These are phyloP conservation scores for Primulina tabacum DNA, from an alignment of 257 asterid species.

Conservation along the genomic window DNA sequence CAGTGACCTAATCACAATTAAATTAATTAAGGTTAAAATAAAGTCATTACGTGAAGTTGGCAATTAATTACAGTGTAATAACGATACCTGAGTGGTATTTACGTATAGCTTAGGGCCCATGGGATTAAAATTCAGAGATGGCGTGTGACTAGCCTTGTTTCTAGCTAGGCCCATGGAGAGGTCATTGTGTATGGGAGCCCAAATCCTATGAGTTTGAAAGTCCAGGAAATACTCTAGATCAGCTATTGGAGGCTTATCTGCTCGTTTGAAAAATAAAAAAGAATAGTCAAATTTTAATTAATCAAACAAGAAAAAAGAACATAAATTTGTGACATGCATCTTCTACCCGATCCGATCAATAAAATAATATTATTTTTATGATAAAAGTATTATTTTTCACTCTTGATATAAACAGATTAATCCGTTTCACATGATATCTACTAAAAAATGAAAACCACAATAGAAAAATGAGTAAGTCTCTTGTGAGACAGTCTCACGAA, in stretches of 20 bases:
- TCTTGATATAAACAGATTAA: too few relatives aligned
- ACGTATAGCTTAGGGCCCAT: slow-evolving; percentile 77
- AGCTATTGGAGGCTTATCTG: slow-evolving; percentile 89
- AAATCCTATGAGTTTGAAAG: slow-evolving; percentile 66
- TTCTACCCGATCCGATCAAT: too few relatives aligned
- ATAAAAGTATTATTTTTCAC: too few relatives aligned
- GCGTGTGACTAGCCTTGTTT: slow-evolving; percentile 37
- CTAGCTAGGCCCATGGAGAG: slow-evolving; percentile 68
- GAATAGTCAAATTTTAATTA: background rate
- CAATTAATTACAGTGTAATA: background rate
- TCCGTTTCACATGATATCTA: too few relatives aligned
- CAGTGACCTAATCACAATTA: slow-evolving; percentile 41
- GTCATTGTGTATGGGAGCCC: slow-evolving; percentile 89
- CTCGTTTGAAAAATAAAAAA: background rate
- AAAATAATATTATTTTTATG: too few relatives aligned
- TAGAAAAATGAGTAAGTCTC: too few relatives aligned
- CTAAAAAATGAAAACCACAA: too few relatives aligned
- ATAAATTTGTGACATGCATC: too few relatives aligned
- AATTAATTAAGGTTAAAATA: background rate
- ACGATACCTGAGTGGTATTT: slow-evolving; percentile 56
- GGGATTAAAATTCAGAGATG: slow-evolving; percentile 55
- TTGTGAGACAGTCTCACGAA: too few relatives aligned
- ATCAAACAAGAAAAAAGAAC: background rate
- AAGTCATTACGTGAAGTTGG: background rate
- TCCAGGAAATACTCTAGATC: slow-evolving; percentile 79